Evolutionary conservation across 352 stramenopile species (phyloP).

Genomic region (Phytopythium cucurbitacearum): DNA sequence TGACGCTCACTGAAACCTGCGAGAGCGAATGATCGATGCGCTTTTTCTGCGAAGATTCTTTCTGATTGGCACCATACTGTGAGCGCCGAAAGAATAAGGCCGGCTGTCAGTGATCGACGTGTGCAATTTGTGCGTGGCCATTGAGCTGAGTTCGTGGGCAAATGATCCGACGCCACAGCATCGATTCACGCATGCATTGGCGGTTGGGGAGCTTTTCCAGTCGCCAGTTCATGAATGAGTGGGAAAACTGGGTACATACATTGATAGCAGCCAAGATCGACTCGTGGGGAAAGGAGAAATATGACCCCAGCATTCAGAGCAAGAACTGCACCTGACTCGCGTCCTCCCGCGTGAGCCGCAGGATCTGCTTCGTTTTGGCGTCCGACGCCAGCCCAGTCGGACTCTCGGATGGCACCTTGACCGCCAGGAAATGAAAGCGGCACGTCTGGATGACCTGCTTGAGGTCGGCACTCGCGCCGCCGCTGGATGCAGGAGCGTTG

Average conservation of each 20-base stretch:
- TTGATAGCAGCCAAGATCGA: too few relatives aligned
- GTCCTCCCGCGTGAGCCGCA: slow-evolving; percentile 73
- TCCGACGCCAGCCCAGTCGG: slow-evolving; percentile 7
- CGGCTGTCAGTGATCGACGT: background rate
- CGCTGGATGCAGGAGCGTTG: slow-evolving; percentile 45
- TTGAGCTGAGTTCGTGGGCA: too few relatives aligned
- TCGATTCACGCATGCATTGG: too few relatives aligned
- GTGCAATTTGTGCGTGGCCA: too few relatives aligned
- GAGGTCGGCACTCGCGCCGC: slow-evolving; percentile 54
- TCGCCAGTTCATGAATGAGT: too few relatives aligned
- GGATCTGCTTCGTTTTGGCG: slow-evolving; percentile 33
- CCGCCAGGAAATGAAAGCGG: slow-evolving; percentile 71
- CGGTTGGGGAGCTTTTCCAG: too few relatives aligned
- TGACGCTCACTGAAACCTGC: background rate
- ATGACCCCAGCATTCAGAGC: slow-evolving; percentile 21
- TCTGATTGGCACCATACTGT: background rate
- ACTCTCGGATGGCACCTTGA: slow-evolving; percentile 33
- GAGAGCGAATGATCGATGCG: background rate
- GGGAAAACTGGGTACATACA: too few relatives aligned
- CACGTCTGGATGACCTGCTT: slow-evolving; percentile 86
- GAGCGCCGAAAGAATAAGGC: background rate
- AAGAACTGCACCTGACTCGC: slow-evolving; percentile 81
- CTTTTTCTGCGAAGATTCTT: slow-evolving; percentile 20
- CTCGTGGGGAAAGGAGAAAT: too few relatives aligned
- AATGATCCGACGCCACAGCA: too few relatives aligned